Percentiles rank a stretch among this genome's conserved stretches.
phyloP scores from a whole-genome alignment of 2,329 filamentous ascomycete species.

The Colletotrichum lindemuthianum region DNA sequence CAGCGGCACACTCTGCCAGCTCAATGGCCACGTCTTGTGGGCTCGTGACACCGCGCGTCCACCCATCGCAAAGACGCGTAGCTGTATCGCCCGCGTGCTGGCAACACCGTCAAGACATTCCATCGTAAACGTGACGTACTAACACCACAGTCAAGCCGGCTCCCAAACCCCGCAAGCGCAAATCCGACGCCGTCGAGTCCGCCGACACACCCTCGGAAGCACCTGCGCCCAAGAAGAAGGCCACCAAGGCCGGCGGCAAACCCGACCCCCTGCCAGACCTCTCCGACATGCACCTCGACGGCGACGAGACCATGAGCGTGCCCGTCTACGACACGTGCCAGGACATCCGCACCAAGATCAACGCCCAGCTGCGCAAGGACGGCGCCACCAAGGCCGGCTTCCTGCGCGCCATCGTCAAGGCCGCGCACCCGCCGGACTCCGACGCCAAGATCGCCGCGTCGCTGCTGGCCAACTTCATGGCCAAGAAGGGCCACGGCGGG shows the following conservation, averaged over 20 bases:
- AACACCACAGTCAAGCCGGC: constrained; percentile 5
- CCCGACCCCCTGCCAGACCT: constrained; percentile 40
- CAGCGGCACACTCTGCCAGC: no score
- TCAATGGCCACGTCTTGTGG: no score
- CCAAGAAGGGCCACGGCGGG: constrained; percentile 56
- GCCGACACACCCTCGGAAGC: background rate
- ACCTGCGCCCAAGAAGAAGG: constrained; percentile 1
- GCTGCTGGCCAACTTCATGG: constrained; percentile 60
- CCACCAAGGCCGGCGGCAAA: no score
- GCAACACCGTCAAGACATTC: background rate
- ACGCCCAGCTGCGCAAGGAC: constrained; percentile 56
- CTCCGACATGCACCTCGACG: constrained; percentile 52
- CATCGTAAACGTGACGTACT: constrained; percentile 6
- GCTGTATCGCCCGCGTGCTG: background rate
- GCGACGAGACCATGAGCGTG: constrained; percentile 58
- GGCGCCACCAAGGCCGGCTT: constrained; percentile 63
- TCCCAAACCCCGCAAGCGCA: constrained; percentile 28
- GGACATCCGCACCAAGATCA: constrained; percentile 66
- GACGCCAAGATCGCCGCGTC: constrained; percentile 52
- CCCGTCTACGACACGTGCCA: constrained; percentile 67
- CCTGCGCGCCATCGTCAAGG: constrained; percentile 57
- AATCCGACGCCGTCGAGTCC: constrained; percentile 26
- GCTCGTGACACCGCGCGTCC: no score
- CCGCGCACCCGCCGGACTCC: constrained; percentile 43
- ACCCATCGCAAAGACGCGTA: background rate